These are phyloP conservation scores for Magnolia sinica DNA, from an alignment of 164 flowering plant species.

Conservation along the genomic window DNA sequence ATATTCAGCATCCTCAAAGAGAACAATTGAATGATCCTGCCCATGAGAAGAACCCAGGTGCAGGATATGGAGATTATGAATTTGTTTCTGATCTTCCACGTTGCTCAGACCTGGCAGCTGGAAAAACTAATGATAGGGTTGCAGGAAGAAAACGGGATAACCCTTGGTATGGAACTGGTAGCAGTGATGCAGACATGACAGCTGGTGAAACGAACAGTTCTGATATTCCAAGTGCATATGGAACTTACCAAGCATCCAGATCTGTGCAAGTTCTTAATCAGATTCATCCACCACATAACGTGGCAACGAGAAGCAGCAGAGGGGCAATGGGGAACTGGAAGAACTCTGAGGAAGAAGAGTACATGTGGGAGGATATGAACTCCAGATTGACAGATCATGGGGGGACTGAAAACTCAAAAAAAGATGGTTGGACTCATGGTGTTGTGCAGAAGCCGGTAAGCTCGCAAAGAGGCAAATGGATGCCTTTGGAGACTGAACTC, in stretches of 20 bases:
- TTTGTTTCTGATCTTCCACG: slow-evolving; percentile 48
- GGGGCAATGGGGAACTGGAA: slow-evolving; percentile 65
- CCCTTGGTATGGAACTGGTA: slow-evolving; percentile 30
- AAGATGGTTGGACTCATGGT: slow-evolving; percentile 46
- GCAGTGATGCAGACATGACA: slow-evolving; percentile 31
- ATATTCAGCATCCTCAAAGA: slow-evolving; percentile 41
- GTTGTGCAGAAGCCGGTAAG: slow-evolving; percentile 50
- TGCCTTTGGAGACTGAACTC: slow-evolving; percentile 10
- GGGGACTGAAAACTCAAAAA: slow-evolving; percentile 32
- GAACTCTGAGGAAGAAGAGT: slow-evolving; percentile 94
- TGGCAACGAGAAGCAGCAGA: slow-evolving; percentile 25
- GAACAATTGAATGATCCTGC: slow-evolving; percentile 39
- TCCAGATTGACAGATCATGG: slow-evolving; percentile 45
- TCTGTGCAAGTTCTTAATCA: slow-evolving; percentile 30
- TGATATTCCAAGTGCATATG: slow-evolving; percentile 23
- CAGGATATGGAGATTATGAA: slow-evolving; percentile 46
- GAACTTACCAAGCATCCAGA: slow-evolving; percentile 19
- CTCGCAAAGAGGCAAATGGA: slow-evolving; percentile 11
- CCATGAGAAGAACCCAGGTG: slow-evolving; percentile 40
- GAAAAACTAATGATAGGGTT: slow-evolving; percentile 38
- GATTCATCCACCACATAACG: slow-evolving; percentile 20
- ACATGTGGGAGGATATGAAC: slow-evolving; percentile 73
- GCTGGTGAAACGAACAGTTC: slow-evolving; percentile 51
- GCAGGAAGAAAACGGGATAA: slow-evolving; percentile 38
- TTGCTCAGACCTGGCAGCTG: slow-evolving; percentile 35